Percentiles rank a stretch among this genome's conserved stretches.
phyloP scores from a whole-genome alignment of 2,329 filamentous ascomycete species.

The Sarocladiaceae sp. region DNA sequence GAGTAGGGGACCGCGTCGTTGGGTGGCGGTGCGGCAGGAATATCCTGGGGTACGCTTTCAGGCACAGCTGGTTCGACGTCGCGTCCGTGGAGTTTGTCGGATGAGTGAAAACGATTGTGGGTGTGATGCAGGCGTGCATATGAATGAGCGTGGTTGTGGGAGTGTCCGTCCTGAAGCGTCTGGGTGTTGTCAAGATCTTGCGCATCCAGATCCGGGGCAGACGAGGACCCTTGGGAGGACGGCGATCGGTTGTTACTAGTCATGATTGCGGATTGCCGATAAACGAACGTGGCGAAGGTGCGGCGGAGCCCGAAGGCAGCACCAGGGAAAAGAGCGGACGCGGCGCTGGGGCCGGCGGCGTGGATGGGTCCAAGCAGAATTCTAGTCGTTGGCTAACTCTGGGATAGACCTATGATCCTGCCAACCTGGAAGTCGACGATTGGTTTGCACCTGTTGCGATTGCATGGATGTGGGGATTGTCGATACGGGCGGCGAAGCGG shows the following conservation, averaged over 20 bases:
- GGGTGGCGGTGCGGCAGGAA: not conserved
- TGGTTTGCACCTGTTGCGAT: slow-evolving; percentile 1
- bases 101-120: slow-evolving; percentile 14
- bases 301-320: slow-evolving; percentile 1
- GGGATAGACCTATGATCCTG: no score
- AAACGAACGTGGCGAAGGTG: slow-evolving; percentile 7
- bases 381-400: no score
- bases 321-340: not conserved
- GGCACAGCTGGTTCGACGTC: slow-evolving; percentile 14
- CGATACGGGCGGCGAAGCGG: not conserved
- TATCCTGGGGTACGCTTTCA: slow-evolving; percentile 11
- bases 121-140: slow-evolving; percentile 15
- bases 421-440: not conserved
- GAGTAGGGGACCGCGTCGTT: slow-evolving; percentile 21
- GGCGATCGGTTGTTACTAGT: slow-evolving; percentile 2
- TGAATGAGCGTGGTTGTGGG: slow-evolving; percentile 21
- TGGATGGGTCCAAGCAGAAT: not conserved
- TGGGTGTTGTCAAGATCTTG: not conserved
- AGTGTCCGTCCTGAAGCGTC: slow-evolving; percentile 6
- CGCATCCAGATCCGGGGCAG: not conserved
- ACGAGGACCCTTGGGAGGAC: no score
- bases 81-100: slow-evolving; percentile 13
- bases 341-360: not conserved
- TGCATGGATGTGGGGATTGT: not conserved
- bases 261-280: slow-evolving; percentile 1